Evolutionary conservation across 1,139 yeast species (phyloP), one percentile per base, ranked within the genome.

Genomic region (Blastobotrys ciferrii): DNA sequence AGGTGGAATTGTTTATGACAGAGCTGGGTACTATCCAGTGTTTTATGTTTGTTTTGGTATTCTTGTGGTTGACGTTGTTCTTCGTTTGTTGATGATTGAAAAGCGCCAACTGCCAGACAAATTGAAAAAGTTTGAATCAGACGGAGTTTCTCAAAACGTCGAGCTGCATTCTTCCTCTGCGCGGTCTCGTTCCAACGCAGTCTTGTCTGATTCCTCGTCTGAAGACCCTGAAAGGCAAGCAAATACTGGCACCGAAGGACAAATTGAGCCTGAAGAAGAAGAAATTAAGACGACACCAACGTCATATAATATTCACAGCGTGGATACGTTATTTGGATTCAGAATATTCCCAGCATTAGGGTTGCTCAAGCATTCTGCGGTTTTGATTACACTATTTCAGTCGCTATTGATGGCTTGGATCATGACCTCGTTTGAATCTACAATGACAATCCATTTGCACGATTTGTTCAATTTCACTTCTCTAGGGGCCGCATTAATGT

Each of bases 1-100:
- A 6, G 72, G 72, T 5, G 72, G 72, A 4, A 52, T 66, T n/a
- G 58, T 66, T 5, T 68, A 66, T 43, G 64, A 62, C n/a, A 49
- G 48, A 13, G 62, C 60, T 1, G 72, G 72, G 2, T 68, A 68
- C 48, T 59, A 64, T 43, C 54, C 68, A 1, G 70, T 68, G 6
- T 68, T 62, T 47, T 62, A 59, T 39, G 53, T 67, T 12, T 61
- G 66, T 36, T 66, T 68, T 51, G 69, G 60, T 1, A 43, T 66
- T 12, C 53, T 67, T 5, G 60, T 53, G 9, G 17, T 66, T 3
- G 72, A 68, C 42, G 47, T 68, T n/a, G 42, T 55, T 12, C 54
- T 68, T 17, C 64, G 71, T 13, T 32, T 68, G 9, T 48, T 68
- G 37, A 66, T 68, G 68, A 52, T 66, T 17, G 67, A 63, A 36